Evolutionary conservation across 2,329 filamentous ascomycete genomes (phyloP), one percentile per base, ranked within the genome.

Genomic region (Sclerotinia subarctica): DNA sequence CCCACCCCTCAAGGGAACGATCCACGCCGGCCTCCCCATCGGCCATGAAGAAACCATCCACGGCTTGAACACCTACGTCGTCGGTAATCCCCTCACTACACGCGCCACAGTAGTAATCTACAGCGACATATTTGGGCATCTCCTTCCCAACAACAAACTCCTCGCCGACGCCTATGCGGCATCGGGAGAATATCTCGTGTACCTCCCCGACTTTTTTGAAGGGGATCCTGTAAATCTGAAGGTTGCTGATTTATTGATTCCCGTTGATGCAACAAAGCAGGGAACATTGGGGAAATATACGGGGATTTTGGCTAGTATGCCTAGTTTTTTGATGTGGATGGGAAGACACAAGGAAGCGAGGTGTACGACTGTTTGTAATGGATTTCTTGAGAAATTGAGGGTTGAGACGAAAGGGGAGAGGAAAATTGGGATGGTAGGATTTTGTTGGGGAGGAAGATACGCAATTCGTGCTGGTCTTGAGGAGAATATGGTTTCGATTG

Each of bases 401-500:
- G 5, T 38, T 15, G 56, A 44, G 56, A 58, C 56, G n/a, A 24
- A 19, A 15, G 38, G 56, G 17, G 69, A 46, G 29, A 70, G 71
- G 56, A 80, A 80, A 72, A 78, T 78, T 65, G 75, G 77, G 15
- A 78, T 79, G 70, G 74, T 76, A 68, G 72, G 79, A 66, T 71
- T 79, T 66, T 81, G 78, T 71, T 80, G 78, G 78, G 79, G 78
- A 26, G 79, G 79, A 19, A 73, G 69, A 59, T 78, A 78, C 69
- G 76, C 76, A 3, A 72, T 78, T 57, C 76, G 75, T 52, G 77
- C 76, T 47, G 74, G 70, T 21, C 66, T 72, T 46, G 62, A 76
- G 70, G 71, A 67, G 35, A 78, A 79, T 66, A 76, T 75, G 76
- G 77, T 81, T 56, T 74, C 78, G 32, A 65, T 78, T 32, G 76